A percentile compares a stretch with the other conserved stretches of the same genome.
phyloP scores from a whole-genome alignment of 768 basidiomycete genomes.

The Kockovaella imperatae region DNA sequence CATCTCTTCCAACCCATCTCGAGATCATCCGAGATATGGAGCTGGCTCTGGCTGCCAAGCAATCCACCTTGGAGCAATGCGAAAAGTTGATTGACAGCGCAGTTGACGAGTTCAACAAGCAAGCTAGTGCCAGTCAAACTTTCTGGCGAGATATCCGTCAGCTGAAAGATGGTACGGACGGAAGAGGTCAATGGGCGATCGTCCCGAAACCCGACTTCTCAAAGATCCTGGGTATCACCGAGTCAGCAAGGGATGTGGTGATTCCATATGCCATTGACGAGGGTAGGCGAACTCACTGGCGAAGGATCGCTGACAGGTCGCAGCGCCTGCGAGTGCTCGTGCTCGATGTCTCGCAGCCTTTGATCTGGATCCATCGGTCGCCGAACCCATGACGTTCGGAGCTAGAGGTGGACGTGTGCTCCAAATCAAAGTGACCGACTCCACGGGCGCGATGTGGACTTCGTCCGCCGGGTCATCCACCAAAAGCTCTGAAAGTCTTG shows the following conservation, averaged over 20 bases:
- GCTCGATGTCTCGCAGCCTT: constrained; percentile 34
- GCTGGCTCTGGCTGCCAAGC: constrained; percentile 27
- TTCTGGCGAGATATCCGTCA: constrained; percentile 29
- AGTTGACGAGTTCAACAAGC: constrained; percentile 27
- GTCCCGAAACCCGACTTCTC: constrained; percentile 37
- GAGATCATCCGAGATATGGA: constrained; percentile 20
- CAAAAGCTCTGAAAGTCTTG: constrained; percentile 5
- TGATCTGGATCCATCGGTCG: constrained; percentile 27
- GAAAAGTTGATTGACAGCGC: constrained; percentile 32
- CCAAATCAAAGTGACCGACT: constrained; percentile 13
- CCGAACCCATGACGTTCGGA: constrained; percentile 27
- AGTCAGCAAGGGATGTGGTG: constrained; percentile 33
- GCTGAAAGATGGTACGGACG: constrained; percentile 21
- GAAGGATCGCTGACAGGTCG: background rate
- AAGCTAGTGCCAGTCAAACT: constrained; percentile 24
- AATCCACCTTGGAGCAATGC: constrained; percentile 32
- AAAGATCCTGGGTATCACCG: constrained; percentile 15
- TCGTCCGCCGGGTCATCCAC: background rate
- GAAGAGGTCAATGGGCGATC: constrained; percentile 30
- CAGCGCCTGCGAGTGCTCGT: constrained; percentile 14
- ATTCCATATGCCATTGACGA: constrained; percentile 39
- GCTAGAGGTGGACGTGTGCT: constrained; percentile 19
- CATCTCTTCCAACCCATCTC: constrained; percentile 3
- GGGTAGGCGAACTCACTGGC: constrained; percentile 16
- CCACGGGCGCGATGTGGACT: background rate